Conservation (phyloP, 2,329 filamentous ascomycete genomes). For the Pleomassaria siparia region DNA sequence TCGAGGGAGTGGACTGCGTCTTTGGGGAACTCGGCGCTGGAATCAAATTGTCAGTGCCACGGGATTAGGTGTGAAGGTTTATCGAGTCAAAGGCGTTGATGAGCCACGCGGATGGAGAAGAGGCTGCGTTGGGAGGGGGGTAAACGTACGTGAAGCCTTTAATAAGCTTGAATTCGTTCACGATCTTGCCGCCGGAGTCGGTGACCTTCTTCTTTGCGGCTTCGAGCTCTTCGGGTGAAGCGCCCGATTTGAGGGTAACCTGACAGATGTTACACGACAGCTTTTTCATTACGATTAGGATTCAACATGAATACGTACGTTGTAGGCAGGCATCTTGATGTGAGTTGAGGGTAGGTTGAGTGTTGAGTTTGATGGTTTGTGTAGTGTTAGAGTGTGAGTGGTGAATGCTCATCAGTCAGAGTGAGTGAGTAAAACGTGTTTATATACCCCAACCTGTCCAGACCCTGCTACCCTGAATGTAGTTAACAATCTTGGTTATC, state of each 20-base stretch:
- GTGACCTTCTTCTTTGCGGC: constrained; percentile 73
- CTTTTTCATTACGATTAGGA: background rate
- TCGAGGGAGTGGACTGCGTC: constrained; percentile 68
- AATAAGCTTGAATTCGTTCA: constrained; percentile 81
- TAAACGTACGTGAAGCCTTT: constrained; percentile 85
- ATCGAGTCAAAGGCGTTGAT: background rate
- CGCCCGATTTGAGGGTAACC: constrained; percentile 78
- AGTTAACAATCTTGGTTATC: constrained; percentile 26
- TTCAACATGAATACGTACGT: constrained; percentile 23
- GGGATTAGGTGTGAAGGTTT: background rate
- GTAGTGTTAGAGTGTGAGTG: background rate
- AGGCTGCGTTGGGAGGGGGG: background rate
- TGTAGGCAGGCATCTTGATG: constrained; percentile 40
- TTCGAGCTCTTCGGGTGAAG: constrained; percentile 66
- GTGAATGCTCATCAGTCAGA: background rate
- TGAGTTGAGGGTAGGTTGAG: background rate
- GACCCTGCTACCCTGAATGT: constrained; percentile 1
- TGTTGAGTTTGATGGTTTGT: constrained; percentile 7
- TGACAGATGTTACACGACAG: constrained; percentile 41
- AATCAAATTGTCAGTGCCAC: too few relatives aligned
- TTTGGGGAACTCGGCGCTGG: constrained; percentile 71
- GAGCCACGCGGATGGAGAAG: background rate
- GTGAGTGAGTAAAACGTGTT: constrained; percentile 8
- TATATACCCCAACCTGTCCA: constrained; percentile 17
- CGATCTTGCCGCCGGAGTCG: constrained; percentile 80